phyloP scores from a whole-genome alignment of 129 eudicot genomes.

The Artemisia annua region DNA sequence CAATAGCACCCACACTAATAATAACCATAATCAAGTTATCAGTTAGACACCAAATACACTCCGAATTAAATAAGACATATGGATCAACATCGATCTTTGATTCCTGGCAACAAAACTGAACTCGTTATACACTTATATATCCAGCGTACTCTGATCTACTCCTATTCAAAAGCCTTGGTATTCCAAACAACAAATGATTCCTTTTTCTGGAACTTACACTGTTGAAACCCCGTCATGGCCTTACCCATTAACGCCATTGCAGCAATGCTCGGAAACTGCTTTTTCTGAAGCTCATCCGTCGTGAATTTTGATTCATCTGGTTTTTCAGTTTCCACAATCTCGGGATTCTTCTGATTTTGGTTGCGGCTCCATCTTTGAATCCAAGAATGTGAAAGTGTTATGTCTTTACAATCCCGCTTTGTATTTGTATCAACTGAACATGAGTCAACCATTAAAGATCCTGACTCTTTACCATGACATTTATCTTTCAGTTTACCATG shows the following conservation, averaged over 20 bases:
- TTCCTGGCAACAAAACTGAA: conserved; percentile 21
- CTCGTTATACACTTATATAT: background rate
- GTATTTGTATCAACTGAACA: conserved; percentile 14
- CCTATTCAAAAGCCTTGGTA: conserved; percentile 34
- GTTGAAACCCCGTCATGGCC: conserved; percentile 65
- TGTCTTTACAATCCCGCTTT: conserved; percentile 15
- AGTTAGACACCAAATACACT: background rate
- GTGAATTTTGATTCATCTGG: conserved; percentile 30
- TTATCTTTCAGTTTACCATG: conserved; percentile 37
- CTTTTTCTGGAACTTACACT: conserved; percentile 59
- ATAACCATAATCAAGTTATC: conserved; percentile 17
- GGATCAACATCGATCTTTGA: conserved; percentile 4
- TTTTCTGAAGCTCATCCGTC: conserved; percentile 42
- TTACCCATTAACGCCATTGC: conserved; percentile 98
- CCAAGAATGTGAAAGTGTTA: conserved; percentile 59
- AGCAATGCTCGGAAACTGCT: conserved; percentile 88
- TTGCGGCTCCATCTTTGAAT: conserved; percentile 69
- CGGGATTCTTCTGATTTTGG: conserved; percentile 41
- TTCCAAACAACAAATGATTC: conserved; percentile 81
- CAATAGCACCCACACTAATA: background rate
- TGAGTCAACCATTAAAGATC: conserved; percentile 19
- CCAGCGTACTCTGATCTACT: no score
- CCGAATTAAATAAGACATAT: background rate
- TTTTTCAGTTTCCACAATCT: conserved; percentile 44
- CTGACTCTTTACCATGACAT: conserved; percentile 27